A percentile compares a stretch with the other conserved stretches of the same genome.
Evolutionary conservation across 2,329 filamentous ascomycete genomes (phyloP).

Genomic region (Trichoderma koningii): DNA sequence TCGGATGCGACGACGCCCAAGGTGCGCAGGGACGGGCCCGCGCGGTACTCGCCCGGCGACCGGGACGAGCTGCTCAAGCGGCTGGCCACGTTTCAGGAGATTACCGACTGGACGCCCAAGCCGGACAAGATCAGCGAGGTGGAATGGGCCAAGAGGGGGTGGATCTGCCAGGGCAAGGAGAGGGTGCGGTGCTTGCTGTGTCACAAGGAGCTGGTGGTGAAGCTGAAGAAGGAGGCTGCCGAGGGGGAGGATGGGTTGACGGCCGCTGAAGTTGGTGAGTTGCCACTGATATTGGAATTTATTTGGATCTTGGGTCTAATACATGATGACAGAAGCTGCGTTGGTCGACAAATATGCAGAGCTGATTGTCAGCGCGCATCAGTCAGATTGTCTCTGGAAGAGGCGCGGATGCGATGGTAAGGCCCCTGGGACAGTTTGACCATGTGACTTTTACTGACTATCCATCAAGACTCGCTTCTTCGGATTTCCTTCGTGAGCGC

Average conservation of each 20-base stretch:
- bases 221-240: slow-evolving; percentile 64
- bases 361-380: slow-evolving; percentile 73
- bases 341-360: slow-evolving; percentile 75
- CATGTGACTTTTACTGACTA: neutral
- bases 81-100: slow-evolving; percentile 84
- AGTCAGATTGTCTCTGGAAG: slow-evolving; percentile 82
- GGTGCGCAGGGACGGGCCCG: slow-evolving; percentile 36
- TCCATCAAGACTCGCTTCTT: slow-evolving; percentile 55
- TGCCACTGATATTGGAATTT: neutral
- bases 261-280: slow-evolving; percentile 60
- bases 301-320: slow-evolving; percentile 27
- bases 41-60: slow-evolving; percentile 84
- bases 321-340: slow-evolving; percentile 52
- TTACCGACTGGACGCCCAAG: slow-evolving; percentile 93
- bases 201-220: slow-evolving; percentile 79
- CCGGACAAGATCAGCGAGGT: slow-evolving; percentile 83
- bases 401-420: slow-evolving; percentile 83
- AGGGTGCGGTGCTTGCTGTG: slow-evolving; percentile 85
- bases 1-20: slow-evolving; percentile 32
- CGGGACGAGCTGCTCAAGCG: slow-evolving; percentile 78
- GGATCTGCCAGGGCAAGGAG: slow-evolving; percentile 81
- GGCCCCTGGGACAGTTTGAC: slow-evolving; percentile 31
- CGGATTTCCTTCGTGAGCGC: slow-evolving; percentile 66
- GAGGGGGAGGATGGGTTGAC: slow-evolving; percentile 57
- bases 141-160: slow-evolving; percentile 91